Base-by-base conservation (phyloP, 2,329 filamentous ascomycete genomes). In the Monosporascus sp. region DNA sequence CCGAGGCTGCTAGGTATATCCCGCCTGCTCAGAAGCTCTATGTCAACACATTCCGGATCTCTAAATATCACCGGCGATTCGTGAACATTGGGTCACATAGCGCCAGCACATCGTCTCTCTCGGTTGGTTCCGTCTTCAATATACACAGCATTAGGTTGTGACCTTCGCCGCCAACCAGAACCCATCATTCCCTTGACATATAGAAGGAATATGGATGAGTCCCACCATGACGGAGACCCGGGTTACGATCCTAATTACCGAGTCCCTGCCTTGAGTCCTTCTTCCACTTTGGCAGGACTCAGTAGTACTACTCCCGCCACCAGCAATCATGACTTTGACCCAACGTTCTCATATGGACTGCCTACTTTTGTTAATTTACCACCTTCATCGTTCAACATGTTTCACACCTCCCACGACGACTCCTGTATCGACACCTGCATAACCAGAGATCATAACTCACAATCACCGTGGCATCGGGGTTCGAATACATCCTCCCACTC, bases 391-490 rank as follows among this genome's bases (percentile, higher is more conserved):
- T 36, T 62, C 14, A 50, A 60, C 8, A 51, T 58, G 9, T 48
- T 49, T 38, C 58, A 60, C 34, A 54, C 48, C 7, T 58, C 60
- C 18, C 58, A 63, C n/a, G 61, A 64, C 18, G 51, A 57, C 36
- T 38, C 39, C 5, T 60, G 57, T 39, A 18, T 58, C n/a, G 57
- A 61, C 41, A 60, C 55, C 44, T 60, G 57, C 48, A 11, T 52
- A 15, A 51, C 49, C 37, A 47, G 49, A 22, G 42, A 46, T 20
- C 52, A 50, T 11, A 49, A 36, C 37, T 25, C 53, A n/a, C 55
- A 55, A 42, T 4, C 31, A 34, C 41, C 48, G 25, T n/a, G 51
- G 38, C 57, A 58, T 17, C 58, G 55, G 6, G 54, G 47, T 17
- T 41, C 47, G 18, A 49, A 50, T 52, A 38, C 52, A 22, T 44